phyloP scores from a whole-genome alignment of 176 grass and related monocot genomes.

The Olyra latifolia region DNA sequence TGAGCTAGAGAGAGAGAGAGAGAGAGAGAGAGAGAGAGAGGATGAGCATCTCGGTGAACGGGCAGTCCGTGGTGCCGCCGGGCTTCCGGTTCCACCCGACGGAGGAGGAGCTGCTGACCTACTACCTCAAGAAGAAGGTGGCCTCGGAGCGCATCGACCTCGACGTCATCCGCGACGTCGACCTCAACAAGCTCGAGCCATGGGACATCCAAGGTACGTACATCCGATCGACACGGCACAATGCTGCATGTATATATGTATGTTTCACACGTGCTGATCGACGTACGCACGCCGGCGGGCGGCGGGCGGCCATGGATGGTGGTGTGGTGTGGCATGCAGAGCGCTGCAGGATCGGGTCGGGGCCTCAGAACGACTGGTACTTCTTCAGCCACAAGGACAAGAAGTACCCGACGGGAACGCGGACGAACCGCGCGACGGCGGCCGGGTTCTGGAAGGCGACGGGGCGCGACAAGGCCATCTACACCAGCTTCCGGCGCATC shows the following conservation, averaged over 20 bases:
- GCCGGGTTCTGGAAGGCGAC: conserved; percentile 95
- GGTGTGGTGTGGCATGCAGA: too few species aligned
- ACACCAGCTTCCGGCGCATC: conserved; percentile 46
- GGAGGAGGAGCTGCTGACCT: conserved; percentile 87
- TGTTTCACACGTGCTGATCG: not conserved
- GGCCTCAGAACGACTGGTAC: conserved; percentile 93
- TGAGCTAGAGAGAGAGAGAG: too few species aligned
- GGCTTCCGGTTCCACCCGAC: conserved; percentile 96
- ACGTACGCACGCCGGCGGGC: too few species aligned
- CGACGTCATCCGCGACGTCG: conserved; percentile 86
- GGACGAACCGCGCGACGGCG: conserved; percentile 80
- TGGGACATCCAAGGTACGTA: conserved; percentile 86
- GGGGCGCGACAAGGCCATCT: conserved; percentile 85
- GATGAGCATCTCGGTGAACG: conserved; percentile 92
- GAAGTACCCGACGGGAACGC: conserved; percentile 88
- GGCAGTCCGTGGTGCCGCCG: conserved; percentile 78
- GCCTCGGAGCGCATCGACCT: conserved; percentile 72
- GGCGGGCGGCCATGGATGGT: not conserved
- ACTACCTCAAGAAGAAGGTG: conserved; percentile 95
- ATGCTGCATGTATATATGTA: not conserved
- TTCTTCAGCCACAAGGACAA: conserved; percentile 97
- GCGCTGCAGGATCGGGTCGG: conserved; percentile 63
- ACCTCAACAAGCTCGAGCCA: conserved; percentile 95
- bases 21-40: too few species aligned
- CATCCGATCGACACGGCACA: not conserved